Percentiles rank a stretch among this genome's conserved stretches.
These are phyloP conservation scores for Selaginella moellendorffii DNA, from an alignment of 75 land plant genomes.

Conservation along the genomic window DNA sequence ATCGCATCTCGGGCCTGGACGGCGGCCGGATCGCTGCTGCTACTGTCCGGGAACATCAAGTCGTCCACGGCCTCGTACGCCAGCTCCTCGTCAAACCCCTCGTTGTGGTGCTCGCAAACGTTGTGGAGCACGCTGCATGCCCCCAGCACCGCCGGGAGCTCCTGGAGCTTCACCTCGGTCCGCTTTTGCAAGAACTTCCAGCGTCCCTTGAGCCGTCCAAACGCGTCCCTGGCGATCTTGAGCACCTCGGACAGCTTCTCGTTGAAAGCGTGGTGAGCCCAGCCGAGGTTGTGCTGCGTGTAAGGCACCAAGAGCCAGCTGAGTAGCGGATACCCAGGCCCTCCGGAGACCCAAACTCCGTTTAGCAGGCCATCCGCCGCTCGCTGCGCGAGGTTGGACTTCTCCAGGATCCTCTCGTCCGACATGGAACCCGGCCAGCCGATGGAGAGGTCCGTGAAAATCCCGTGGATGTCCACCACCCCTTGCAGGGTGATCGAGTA, in stretches of 20 bases:
- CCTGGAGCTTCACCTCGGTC: conserved; percentile 88
- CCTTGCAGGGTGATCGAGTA: conserved; percentile 97
- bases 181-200: conserved; percentile 84
- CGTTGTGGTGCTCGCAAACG: conserved; percentile 63
- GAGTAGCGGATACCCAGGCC: conserved; percentile 59
- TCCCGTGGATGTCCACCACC: conserved; percentile 61
- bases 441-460: conserved; percentile 82
- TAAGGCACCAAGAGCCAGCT: conserved; percentile 96
- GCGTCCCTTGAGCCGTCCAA: conserved; percentile 64
- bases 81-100: conserved; percentile 46
- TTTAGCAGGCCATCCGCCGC: conserved; percentile 39
- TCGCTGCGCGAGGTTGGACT: conserved; percentile 52
- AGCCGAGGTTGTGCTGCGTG: conserved; percentile 57
- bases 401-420: conserved; percentile 80
- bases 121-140: conserved; percentile 94
- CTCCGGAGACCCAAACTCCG: conserved; percentile 66
- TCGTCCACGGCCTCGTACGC: conserved; percentile 50
- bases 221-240: conserved; percentile 43
- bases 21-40: conserved; percentile 27
- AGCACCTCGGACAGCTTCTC: conserved; percentile 65
- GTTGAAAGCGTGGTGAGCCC: conserved; percentile 89
- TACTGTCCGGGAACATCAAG: conserved; percentile 48
- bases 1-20: conserved; percentile 56
- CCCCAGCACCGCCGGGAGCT: conserved; percentile 79
- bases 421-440: conserved; percentile 91